Percentiles rank a stretch among this genome's conserved stretches.
phyloP scores from a whole-genome alignment of 169 alveolate species.

The Babesia bigemina region DNA sequence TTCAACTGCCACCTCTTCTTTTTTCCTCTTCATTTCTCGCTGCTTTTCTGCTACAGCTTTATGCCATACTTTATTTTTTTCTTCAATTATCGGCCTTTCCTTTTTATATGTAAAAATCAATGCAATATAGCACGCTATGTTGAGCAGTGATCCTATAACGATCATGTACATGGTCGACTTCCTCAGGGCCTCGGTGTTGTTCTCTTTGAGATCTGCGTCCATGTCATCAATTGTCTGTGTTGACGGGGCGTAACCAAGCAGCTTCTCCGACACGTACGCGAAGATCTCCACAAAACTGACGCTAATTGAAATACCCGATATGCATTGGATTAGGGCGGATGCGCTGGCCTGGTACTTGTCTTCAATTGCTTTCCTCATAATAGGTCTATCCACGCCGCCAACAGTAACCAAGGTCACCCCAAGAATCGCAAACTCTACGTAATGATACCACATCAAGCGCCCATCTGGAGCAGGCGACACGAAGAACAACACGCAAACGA shows the following conservation, averaged over 20 bases:
- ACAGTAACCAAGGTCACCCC: constrained; percentile 90
- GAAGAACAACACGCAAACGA: constrained; percentile 71
- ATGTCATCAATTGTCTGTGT: background rate
- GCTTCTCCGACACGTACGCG: constrained; percentile 84
- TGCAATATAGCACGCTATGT: constrained; percentile 9
- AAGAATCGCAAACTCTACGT: constrained; percentile 72
- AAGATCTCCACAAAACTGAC: constrained; percentile 85
- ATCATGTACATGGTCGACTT: constrained; percentile 21
- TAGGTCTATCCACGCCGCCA: constrained; percentile 87
- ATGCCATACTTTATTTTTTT: background rate
- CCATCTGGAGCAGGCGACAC: constrained; percentile 64
- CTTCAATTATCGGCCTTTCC: background rate
- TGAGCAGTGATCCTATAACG: background rate
- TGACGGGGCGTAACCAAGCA: constrained; percentile 69
- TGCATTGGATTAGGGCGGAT: constrained; percentile 79
- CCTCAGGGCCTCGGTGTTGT: constrained; percentile 17
- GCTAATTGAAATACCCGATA: constrained; percentile 88
- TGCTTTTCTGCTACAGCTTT: background rate
- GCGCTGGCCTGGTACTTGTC: constrained; percentile 87
- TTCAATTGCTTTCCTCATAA: constrained; percentile 84
- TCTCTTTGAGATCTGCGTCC: background rate
- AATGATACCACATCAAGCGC: constrained; percentile 53
- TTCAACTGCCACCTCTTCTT: background rate
- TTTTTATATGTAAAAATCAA: background rate
- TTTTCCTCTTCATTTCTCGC: no score